Evolutionary conservation across 495 filamentous ascomycete genomes (phyloP), one percentile per base, ranked within the genome.

Genomic region (Penicillium ochrochloron): DNA sequence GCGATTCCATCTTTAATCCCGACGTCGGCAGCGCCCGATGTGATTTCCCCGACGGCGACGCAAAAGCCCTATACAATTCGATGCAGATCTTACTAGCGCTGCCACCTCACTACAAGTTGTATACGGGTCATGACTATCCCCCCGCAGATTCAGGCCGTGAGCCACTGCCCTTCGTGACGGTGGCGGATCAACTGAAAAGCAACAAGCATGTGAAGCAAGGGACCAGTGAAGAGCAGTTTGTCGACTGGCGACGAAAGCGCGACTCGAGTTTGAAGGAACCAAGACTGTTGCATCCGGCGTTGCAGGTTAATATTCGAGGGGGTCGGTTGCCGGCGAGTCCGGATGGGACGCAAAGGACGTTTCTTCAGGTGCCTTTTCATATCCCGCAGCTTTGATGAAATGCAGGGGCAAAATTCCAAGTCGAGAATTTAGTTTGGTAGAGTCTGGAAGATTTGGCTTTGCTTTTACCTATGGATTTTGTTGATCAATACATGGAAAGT

Each of bases 301-400:
- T 48, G 44, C 44, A 48, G 44, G 44, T 48, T 2, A 48, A 48
- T 48, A 48, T 48, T 25, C 44, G 44, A 11, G 44, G 44, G 10
- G 44, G 44, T 23, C 44, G 44, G 19, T 25, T 48, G 3, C 44
- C 44, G 19, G 44, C 3, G 10, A 48, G 44, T 48, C 5, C 19
- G 1, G 44, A 48, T 48, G 44, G 44, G 2, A 48, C 19, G 23
- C 44, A 48, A 5, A 48, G 44, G 21, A 48, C 44, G 8, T 48
- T 48, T 48, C 44, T 48, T 48, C 19, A 23, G 44, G 44, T 48
- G 21, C 21, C 44, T 3, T 48, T 48, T 48, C 44, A 48, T 10
- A 48, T 48, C 12, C 19, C 44, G 23, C 19, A 48, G 19, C 25
- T 48, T 48, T 12, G 44, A 11, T 48, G 44, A 48, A 19, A 4